Base-by-base conservation (phyloP, 2,329 filamentous ascomycete genomes). In the Rachicladosporium sp. region DNA sequence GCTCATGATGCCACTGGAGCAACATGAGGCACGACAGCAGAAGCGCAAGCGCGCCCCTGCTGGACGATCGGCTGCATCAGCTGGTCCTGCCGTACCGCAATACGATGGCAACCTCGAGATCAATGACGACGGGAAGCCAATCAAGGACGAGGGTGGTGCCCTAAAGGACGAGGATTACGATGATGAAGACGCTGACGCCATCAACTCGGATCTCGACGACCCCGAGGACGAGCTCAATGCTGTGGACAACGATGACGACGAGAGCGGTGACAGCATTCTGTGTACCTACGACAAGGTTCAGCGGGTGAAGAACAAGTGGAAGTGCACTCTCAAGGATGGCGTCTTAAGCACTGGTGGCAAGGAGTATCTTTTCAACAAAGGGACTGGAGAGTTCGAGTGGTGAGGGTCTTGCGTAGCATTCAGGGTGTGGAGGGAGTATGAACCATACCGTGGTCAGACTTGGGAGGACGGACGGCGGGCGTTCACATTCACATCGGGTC, bases 251-350 rank as follows among this genome's bases (percentile, higher is more conserved):
- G 84, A 89, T 13, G 85, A 91, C 29, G 88, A 91, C 36, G 84
- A 87, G 10, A 86, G 93, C 44, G 88, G 93, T 33, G 76, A 79
- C 29, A 75, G 82, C 48, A 96, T 98, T 84, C 78, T 98, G 31
- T 98, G 91, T 69, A 95, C 93, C 59, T 98, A 98, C 60, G 91
- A 98, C 69, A 98, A 98, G 69, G 91, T 98, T 7, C 89, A 96
- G 66, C 76, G 91, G 35, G 91, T 96, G 55, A 98, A 98, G 78
- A 98, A 96, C 68, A 98, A 59, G 55, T 66, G 82, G 82, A 98
- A 98, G 82, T 98, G 91, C 65, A 88, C 86, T 1, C 77, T 98
- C 47, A 96, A 96, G 68, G 91, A 98, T 56, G 91, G 91, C 12
- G 84, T 98, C 11, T 71, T 98, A 50, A 93, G 84, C 33, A 86